phyloP scores from a whole-genome alignment of 306 rosid genomes.

The Cicer pinnatifidum region DNA sequence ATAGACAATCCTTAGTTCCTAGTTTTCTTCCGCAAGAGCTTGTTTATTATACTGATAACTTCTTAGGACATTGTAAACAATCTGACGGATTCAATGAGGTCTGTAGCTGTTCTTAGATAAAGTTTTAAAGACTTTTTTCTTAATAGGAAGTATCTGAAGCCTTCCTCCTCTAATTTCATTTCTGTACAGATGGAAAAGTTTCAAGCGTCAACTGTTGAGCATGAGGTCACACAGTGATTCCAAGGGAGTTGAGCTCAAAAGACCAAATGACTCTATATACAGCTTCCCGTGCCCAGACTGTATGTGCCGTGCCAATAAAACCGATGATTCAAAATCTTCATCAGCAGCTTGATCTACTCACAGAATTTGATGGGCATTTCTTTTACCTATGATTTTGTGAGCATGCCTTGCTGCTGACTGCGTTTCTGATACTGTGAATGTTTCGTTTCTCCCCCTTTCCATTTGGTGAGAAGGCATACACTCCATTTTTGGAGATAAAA shows the following conservation, averaged over 20 bases:
- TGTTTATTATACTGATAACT: constrained; percentile 13
- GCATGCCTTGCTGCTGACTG: constrained; percentile 62
- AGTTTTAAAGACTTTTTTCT: not conserved
- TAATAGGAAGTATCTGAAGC: constrained; percentile 20
- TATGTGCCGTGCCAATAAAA: constrained; percentile 82
- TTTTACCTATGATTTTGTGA: constrained; percentile 49
- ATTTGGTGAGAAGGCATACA: constrained; percentile 56
- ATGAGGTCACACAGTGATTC: constrained; percentile 91
- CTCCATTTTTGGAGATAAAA: constrained; percentile 56
- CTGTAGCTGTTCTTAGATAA: not conserved
- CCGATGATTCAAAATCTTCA: constrained; percentile 59
- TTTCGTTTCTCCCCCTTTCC: constrained; percentile 68
- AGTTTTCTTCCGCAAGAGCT: constrained; percentile 11
- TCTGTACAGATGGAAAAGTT: constrained; percentile 79
- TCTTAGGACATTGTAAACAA: constrained; percentile 22
- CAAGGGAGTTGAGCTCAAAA: constrained; percentile 87
- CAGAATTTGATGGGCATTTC: constrained; percentile 50
- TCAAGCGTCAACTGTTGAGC: constrained; percentile 81
- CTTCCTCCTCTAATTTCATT: constrained; percentile 36
- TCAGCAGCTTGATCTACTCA: constrained; percentile 59
- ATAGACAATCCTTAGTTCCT: not conserved
- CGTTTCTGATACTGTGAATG: constrained; percentile 56
- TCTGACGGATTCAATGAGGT: constrained; percentile 27
- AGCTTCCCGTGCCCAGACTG: constrained; percentile 98
- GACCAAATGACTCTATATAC: constrained; percentile 89